Evolutionary conservation across 805 yeast species (phyloP).

Genomic region (Spathaspora hagerdaliae): DNA sequence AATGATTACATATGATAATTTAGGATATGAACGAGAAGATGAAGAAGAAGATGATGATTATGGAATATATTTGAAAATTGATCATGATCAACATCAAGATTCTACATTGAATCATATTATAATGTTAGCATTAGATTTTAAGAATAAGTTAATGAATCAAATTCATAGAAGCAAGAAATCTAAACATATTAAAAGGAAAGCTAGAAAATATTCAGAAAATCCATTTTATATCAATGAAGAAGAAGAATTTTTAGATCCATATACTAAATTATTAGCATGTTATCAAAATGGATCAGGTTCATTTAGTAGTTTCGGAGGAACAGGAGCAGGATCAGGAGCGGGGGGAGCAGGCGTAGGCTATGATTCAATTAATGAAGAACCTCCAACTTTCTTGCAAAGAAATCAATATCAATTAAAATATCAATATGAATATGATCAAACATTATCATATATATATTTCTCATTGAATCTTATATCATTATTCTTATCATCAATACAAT

Average conservation of each 20-base stretch:
- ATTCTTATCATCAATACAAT: conserved; percentile 35
- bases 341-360: no score
- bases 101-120: conserved; percentile 14
- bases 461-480: conserved; percentile 30
- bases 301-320: neutral
- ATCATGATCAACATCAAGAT: conserved; percentile 14
- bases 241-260: conserved; percentile 5
- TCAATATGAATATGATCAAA: conserved; percentile 32
- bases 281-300: conserved; percentile 1
- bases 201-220: conserved; percentile 1
- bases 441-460: conserved; percentile 33
- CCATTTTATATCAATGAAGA: conserved; percentile 4
- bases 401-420: conserved; percentile 21
- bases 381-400: conserved; percentile 17
- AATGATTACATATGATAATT: neutral
- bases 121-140: conserved; percentile 16
- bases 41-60: conserved; percentile 16
- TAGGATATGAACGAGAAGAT: conserved; percentile 3
- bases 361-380: conserved; percentile 33
- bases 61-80: conserved; percentile 17
- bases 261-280: conserved; percentile 6
- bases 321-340: neutral
- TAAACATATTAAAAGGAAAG: conserved; percentile 6
- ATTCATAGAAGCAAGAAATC: conserved; percentile 4
- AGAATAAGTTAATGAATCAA: conserved; percentile 11